Evolutionary conservation across 225 moss, liverwort and hornwort genomes (phyloP), one percentile per base, ranked within the genome.

Genomic region (Antitrichia curtipendula): DNA sequence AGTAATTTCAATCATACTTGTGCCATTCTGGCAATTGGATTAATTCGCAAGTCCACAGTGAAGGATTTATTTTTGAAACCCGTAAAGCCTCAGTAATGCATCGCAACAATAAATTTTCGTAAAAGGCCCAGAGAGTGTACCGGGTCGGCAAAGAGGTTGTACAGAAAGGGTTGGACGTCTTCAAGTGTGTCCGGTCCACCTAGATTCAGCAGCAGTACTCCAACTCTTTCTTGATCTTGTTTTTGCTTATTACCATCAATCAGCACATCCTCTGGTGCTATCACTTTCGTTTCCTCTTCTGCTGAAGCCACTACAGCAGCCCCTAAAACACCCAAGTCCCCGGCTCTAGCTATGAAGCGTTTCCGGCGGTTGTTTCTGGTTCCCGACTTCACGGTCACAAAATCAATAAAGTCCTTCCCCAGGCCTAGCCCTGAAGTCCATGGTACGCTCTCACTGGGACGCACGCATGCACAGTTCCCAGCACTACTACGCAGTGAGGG

Each of bases 151-250:
- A 98, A 98, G 61, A 98, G 95, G 87, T 98, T 98, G 88, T 81
- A 98, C 82, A 98, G 83, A 87, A 98, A 98, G 14, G 98, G 98
- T 87, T 97, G 96, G 50, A 98, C 98, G 90, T 98, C 98, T 19
- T 96, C 96, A 60, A 98, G 97, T 43, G 95, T 91, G 84, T 98
- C 98, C 13, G 98, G 98, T 83, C 97, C 98, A 80, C 98, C 97
- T 85, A 98, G 90, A 91, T 97, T 97, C 75, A 98, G 93, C 41
- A 98, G 90, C 87, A 98, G 73, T 79, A 98, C 98, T 88, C 98
- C 98, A 47, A 98, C 92, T 81, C 95, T 93, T 92, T 98, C 97
- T 88, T 95, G 93, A 41, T 94, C 93, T 69, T 90, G 81, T 38
- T 54, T 85, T 54, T 53, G 82, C 70, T 75, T 86, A 88, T 36